Evolutionary conservation across 306 rosid genomes (phyloP), one percentile per base, ranked within the genome.

Genomic region (Corylus heterophylla): DNA sequence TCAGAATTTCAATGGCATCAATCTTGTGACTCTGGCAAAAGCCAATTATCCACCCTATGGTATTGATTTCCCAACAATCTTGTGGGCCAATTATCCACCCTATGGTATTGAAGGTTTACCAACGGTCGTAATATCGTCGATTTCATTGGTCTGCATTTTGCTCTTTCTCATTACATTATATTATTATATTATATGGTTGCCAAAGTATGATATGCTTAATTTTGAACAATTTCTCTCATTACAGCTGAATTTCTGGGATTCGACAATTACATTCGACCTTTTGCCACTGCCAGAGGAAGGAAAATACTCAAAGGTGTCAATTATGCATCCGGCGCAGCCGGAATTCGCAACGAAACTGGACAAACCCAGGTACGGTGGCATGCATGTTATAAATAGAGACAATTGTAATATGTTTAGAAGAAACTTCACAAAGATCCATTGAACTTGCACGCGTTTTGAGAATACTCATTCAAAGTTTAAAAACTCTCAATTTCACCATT

Each of bases 41-140:
- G 64, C 7, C 17, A 82, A 82, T 48, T 82, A 71, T 56, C 42
- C 0, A 5, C 85, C 85, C 2, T 82, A 82, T 73, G 85, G 85
- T 5, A 63, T 82, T n/a, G n/a, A 11, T n/a, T n/a, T n/a, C n/a
- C n/a, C 37, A 82, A 82, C 44, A 0, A 2, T 45, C 78, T 71
- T 48, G 0, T 2, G 9, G 77, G 64, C 7, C 17, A 82, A 82
- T 48, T 82, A 71, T 56, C 42, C 0, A 5, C 85, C 85, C 2
- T 82, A 82, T 73, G 85, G 85, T 5, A 63, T 82, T 14, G 85
- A 11, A 71, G 75, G 56, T 71, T 71, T 71, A 10, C 75, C 75
- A 71, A 71, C 18, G 75, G 75, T 47, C 75, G 75, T 20, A 71
- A 20, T 49, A 10, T 49, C 14, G 20, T 6, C 16, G 75, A 71